These are phyloP conservation scores for Rostrohypoxylon terebratum DNA, from an alignment of 495 filamentous ascomycete species.

Conservation along the genomic window DNA sequence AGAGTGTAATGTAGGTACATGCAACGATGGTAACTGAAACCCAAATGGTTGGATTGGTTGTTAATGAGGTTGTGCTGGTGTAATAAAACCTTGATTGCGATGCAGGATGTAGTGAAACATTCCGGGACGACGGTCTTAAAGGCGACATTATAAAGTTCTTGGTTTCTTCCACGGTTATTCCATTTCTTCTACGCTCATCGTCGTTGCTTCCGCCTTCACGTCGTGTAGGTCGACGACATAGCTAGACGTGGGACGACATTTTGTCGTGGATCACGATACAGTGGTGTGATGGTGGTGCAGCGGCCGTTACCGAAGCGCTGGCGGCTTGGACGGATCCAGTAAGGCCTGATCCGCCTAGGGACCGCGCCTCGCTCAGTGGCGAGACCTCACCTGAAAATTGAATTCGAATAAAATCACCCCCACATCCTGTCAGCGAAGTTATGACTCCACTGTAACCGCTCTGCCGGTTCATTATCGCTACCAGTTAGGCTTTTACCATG, in stretches of 20 bases:
- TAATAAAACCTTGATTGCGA: constrained; percentile 35
- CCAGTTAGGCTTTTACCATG: constrained; percentile 22
- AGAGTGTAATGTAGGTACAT: constrained; percentile 44
- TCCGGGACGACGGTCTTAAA: constrained; percentile 27
- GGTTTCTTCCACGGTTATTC: constrained; percentile 21
- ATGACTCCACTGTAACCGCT: constrained; percentile 29
- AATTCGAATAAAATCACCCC: constrained; percentile 32
- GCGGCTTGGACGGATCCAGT: constrained; percentile 35
- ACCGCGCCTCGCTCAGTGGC: constrained; percentile 25
- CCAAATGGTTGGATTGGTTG: constrained; percentile 23
- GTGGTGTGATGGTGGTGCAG: constrained; percentile 39
- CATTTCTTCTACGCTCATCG: constrained; percentile 12
- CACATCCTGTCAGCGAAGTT: constrained; percentile 12
- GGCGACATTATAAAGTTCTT: constrained; percentile 41
- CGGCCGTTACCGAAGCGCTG: constrained; percentile 42
- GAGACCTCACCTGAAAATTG: constrained; percentile 35
- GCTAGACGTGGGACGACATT: constrained; percentile 35
- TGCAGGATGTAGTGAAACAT: constrained; percentile 42
- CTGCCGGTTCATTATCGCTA: constrained; percentile 43
- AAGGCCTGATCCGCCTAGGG: constrained; percentile 25
- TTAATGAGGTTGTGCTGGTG: constrained; percentile 18
- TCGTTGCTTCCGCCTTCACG: constrained; percentile 28
- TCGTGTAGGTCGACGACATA: constrained; percentile 31
- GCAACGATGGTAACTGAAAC: constrained; percentile 22
- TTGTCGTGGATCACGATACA: constrained; percentile 33